Evolutionary conservation across 1,139 yeast species (phyloP).

Genomic region (Zygosaccharomyces sapae): DNA sequence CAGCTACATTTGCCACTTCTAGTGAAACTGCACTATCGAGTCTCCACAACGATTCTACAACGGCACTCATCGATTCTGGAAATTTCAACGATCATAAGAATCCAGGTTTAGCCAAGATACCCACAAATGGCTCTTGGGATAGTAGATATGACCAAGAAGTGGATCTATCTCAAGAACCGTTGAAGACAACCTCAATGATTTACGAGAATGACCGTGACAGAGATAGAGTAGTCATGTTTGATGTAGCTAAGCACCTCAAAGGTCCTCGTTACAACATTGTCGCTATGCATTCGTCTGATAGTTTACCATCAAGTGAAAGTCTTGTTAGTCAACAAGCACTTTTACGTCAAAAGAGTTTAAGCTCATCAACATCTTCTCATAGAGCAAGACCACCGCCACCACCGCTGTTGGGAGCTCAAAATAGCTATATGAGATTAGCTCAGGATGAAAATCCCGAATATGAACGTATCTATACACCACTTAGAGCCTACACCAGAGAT

Average conservation of each 20-base stretch:
- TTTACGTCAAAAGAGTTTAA: conserved; percentile 2
- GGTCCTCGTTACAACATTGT: conserved; percentile 1
- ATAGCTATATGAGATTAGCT: background rate
- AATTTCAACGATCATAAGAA: background rate
- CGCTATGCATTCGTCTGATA: conserved; percentile 3
- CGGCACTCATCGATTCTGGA: conserved; percentile 5
- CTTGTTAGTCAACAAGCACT: background rate
- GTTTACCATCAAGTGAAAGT: background rate
- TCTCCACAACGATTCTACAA: conserved; percentile 8
- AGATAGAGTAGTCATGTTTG: background rate
- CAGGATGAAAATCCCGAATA: background rate
- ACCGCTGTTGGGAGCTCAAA: conserved; percentile 3
- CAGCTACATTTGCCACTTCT: conserved; percentile 1
- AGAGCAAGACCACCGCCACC: conserved; percentile 12
- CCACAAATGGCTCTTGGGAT: conserved; percentile 1
- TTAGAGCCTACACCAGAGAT: conserved; percentile 18
- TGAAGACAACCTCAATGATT: conserved; percentile 9
- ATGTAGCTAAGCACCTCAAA: background rate
- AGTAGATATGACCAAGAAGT: background rate
- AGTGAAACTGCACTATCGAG: background rate
- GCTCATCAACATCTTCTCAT: conserved; percentile 1
- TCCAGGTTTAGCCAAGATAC: background rate
- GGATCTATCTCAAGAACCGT: conserved; percentile 7
- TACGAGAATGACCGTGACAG: background rate
- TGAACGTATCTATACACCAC: conserved; percentile 19